Conservation (phyloP, 192 early-diverging fungal species). For the Diversispora epigaea region DNA sequence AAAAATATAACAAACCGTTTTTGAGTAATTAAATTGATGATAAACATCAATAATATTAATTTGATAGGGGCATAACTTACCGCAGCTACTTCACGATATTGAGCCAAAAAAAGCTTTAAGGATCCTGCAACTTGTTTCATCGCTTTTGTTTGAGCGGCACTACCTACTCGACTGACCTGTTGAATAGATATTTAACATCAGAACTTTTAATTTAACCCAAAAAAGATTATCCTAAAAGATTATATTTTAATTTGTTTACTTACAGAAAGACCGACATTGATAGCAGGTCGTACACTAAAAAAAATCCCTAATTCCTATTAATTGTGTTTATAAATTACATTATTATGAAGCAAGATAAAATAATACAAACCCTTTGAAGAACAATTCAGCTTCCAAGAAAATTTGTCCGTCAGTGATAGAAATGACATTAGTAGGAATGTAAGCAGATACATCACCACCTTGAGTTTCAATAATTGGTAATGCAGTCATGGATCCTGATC, state of each 20-base stretch:
- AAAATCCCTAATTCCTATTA: background rate
- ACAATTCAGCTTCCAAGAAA: conserved; percentile 99
- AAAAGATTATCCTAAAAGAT: background rate
- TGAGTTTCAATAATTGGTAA: conserved; percentile 99
- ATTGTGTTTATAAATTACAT: background rate
- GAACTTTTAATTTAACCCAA: background rate
- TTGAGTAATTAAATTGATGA: too few species aligned
- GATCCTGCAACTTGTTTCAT: conserved; percentile 99
- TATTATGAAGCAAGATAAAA: background rate
- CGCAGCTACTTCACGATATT: conserved; percentile 99
- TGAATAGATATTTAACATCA: background rate
- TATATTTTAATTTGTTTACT: conserved; percentile 8
- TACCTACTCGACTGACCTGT: conserved; percentile 90
- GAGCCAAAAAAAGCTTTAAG: conserved; percentile 99
- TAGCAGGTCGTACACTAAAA: conserved; percentile 89
- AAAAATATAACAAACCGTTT: background rate
- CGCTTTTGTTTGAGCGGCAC: conserved; percentile 99
- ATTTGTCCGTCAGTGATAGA: conserved; percentile 99
- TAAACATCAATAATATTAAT: too few species aligned
- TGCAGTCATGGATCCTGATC: conserved; percentile 96
- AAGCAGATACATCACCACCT: conserved; percentile 99
- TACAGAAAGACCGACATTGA: conserved; percentile 99
- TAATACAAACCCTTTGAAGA: conserved; percentile 83
- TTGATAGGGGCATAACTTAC: background rate
- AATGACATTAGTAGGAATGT: conserved; percentile 99